A percentile compares a stretch with the other conserved stretches of the same genome.
Evolutionary conservation across 2,329 filamentous ascomycete genomes (phyloP).

Genomic region (Arthrobotrys conoides): DNA sequence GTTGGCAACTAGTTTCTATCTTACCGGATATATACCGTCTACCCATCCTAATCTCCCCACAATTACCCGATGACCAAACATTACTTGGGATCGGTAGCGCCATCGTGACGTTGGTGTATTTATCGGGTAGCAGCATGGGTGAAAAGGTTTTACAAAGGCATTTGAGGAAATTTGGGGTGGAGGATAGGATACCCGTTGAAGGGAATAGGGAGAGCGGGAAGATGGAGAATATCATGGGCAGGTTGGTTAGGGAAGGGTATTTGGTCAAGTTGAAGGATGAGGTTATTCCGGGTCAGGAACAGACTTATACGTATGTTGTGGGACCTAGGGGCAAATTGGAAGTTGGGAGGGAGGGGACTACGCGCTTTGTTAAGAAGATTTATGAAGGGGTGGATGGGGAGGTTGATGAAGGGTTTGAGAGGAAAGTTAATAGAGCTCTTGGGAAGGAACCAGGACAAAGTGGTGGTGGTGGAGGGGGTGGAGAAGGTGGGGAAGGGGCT

Average conservation of each 20-base stretch:
- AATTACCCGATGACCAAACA: constrained; percentile 80
- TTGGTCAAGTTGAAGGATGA: constrained; percentile 79
- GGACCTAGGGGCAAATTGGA: constrained; percentile 89
- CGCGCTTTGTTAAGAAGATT: constrained; percentile 75
- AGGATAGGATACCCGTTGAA: constrained; percentile 79
- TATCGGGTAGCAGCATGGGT: constrained; percentile 80
- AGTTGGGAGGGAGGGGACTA: constrained; percentile 81
- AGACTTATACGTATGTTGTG: constrained; percentile 83
- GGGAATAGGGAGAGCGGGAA: constrained; percentile 80
- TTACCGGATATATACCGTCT: constrained; percentile 78
- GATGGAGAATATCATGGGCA: constrained; percentile 80
- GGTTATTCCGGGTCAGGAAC: constrained; percentile 74
- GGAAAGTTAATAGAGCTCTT: constrained; percentile 51
- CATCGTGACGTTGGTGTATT: constrained; percentile 81
- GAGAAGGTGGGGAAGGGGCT: constrained; percentile 2
- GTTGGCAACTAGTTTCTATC: constrained; percentile 82
- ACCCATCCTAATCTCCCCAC: constrained; percentile 77
- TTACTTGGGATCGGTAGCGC: constrained; percentile 87
- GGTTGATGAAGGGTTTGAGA: constrained; percentile 40
- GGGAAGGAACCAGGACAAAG: constrained; percentile 40
- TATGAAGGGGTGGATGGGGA: constrained; percentile 44
- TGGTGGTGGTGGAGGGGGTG: background rate
- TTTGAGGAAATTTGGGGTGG: constrained; percentile 67
- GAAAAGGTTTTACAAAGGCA: constrained; percentile 85
- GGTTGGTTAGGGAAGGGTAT: constrained; percentile 86